These are phyloP conservation scores for Oryza rufipogon DNA, from an alignment of 176 grass and related monocot species.

Conservation along the genomic window DNA sequence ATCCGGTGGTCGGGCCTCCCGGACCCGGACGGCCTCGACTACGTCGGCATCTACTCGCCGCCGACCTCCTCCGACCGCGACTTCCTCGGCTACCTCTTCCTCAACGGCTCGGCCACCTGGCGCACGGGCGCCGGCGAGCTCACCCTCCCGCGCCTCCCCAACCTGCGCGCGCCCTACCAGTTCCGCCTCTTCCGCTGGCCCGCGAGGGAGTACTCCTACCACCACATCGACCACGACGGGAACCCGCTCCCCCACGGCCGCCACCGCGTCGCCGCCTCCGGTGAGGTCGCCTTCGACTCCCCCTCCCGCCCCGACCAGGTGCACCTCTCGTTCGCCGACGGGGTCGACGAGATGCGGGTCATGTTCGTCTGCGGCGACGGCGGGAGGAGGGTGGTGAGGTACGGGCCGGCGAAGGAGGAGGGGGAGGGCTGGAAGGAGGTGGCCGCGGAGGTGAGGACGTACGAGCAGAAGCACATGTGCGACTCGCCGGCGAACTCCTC, in stretches of 20 bases:
- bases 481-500: slow-evolving; percentile 67
- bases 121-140: slow-evolving; percentile 56
- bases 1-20: slow-evolving; percentile 70
- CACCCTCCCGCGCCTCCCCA: slow-evolving; percentile 60
- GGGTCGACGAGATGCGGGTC: slow-evolving; percentile 83
- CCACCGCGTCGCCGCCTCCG: slow-evolving; percentile 68
- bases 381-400: slow-evolving; percentile 67
- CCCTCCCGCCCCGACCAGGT: slow-evolving; percentile 58
- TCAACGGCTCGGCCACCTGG: slow-evolving; percentile 75
- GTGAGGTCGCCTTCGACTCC: slow-evolving; percentile 49
- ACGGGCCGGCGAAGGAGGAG: slow-evolving; percentile 40
- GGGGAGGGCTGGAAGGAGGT: slow-evolving; percentile 49
- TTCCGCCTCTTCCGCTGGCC: slow-evolving; percentile 95
- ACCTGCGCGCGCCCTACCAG: slow-evolving; percentile 73
- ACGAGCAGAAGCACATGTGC: slow-evolving; percentile 92
- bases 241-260: slow-evolving; percentile 72
- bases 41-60: slow-evolving; percentile 85
- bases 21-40: slow-evolving; percentile 75
- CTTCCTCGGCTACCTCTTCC: slow-evolving; percentile 93
- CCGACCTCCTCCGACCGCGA: slow-evolving; percentile 64
- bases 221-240: slow-evolving; percentile 72
- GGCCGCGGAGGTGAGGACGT: slow-evolving; percentile 67
- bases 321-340: slow-evolving; percentile 83
- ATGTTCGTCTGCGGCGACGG: slow-evolving; percentile 77
- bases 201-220: slow-evolving; percentile 62